Conservation (phyloP, 495 filamentous ascomycete species). For the Lichina pygmaea region DNA sequence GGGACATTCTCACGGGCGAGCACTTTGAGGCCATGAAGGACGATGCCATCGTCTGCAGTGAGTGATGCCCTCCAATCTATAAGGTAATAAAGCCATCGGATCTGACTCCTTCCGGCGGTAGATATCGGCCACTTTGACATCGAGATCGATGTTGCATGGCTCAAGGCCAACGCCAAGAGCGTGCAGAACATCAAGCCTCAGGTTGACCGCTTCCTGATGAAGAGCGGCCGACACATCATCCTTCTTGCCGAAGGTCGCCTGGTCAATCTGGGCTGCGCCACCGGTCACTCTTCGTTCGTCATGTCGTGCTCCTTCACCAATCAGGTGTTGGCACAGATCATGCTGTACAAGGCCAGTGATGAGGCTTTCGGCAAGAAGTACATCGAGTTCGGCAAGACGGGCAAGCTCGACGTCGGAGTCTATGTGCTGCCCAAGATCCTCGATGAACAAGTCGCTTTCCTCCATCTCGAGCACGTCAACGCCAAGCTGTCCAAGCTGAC, state of each 20-base stretch:
- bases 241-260: slow-evolving; percentile 95
- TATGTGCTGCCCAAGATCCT: slow-evolving; percentile 97
- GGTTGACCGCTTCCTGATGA: slow-evolving; percentile 91
- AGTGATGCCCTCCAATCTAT: slow-evolving; percentile 11
- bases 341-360: slow-evolving; percentile 85
- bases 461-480: slow-evolving; percentile 86
- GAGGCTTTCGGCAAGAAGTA: slow-evolving; percentile 75
- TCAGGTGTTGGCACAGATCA: slow-evolving; percentile 97
- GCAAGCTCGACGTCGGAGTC: slow-evolving; percentile 75
- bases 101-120: slow-evolving; percentile 8
- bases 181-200: slow-evolving; percentile 98
- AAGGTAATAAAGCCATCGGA: neutral
- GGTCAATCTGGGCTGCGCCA: slow-evolving; percentile 96
- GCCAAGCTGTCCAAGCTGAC: slow-evolving; percentile 73
- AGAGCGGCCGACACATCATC: slow-evolving; percentile 87
- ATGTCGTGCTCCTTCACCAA: slow-evolving; percentile 99
- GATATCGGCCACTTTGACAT: slow-evolving; percentile 99
- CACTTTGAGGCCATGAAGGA: slow-evolving; percentile 97
- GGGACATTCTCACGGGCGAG: slow-evolving; percentile 73
- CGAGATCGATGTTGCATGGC: slow-evolving; percentile 98
- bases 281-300: slow-evolving; percentile 97
- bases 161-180: slow-evolving; percentile 83
- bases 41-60: slow-evolving; percentile 98
- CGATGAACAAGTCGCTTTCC: slow-evolving; percentile 87
- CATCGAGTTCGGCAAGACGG: slow-evolving; percentile 75